Conservation (phyloP, 2,329 filamentous ascomycete species). For the Venturiaceae sp. region DNA sequence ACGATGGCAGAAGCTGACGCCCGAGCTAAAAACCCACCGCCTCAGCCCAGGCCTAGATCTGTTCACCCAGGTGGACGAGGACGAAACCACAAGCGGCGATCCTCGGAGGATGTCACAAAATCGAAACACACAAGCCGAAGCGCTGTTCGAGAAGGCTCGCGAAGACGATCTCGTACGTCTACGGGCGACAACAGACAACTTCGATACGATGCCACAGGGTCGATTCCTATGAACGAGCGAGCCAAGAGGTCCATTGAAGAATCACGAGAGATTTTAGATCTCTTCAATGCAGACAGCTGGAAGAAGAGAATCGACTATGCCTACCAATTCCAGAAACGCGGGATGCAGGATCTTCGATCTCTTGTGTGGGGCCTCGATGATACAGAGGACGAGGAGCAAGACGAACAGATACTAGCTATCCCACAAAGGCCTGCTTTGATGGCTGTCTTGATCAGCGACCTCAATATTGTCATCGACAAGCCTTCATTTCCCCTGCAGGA, state of each 20-base stretch:
- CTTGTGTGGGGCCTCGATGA: slow-evolving; percentile 78
- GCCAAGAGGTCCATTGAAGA: slow-evolving; percentile 66
- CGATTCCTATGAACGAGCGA: slow-evolving; percentile 59
- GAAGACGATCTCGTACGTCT: not conserved
- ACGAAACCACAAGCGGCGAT: slow-evolving; percentile 27
- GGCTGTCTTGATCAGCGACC: slow-evolving; percentile 69
- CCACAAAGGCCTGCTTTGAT: slow-evolving; percentile 78
- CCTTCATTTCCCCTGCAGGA: slow-evolving; percentile 80
- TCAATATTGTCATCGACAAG: slow-evolving; percentile 81
- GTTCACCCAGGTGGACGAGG: slow-evolving; percentile 34
- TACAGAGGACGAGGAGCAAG: slow-evolving; percentile 72
- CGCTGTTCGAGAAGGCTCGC: slow-evolving; percentile 12
- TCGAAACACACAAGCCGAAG: slow-evolving; percentile 30
- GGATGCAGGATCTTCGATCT: slow-evolving; percentile 69
- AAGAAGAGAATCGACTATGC: slow-evolving; percentile 78
- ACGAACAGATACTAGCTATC: slow-evolving; percentile 76
- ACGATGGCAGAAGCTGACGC: slow-evolving; percentile 60
- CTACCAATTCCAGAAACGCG: slow-evolving; percentile 56
- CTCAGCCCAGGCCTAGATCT: slow-evolving; percentile 44
- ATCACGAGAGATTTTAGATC: slow-evolving; percentile 64
- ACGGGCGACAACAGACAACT: slow-evolving; percentile 34
- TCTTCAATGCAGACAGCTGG: slow-evolving; percentile 84
- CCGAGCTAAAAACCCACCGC: slow-evolving; percentile 18
- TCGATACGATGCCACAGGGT: slow-evolving; percentile 72
- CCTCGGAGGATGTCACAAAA: slow-evolving; percentile 16